Percentiles rank a stretch among this genome's conserved stretches.
phyloP scores from a whole-genome alignment of 78 protist genomes.

The Trichosphaerium sp. region DNA sequence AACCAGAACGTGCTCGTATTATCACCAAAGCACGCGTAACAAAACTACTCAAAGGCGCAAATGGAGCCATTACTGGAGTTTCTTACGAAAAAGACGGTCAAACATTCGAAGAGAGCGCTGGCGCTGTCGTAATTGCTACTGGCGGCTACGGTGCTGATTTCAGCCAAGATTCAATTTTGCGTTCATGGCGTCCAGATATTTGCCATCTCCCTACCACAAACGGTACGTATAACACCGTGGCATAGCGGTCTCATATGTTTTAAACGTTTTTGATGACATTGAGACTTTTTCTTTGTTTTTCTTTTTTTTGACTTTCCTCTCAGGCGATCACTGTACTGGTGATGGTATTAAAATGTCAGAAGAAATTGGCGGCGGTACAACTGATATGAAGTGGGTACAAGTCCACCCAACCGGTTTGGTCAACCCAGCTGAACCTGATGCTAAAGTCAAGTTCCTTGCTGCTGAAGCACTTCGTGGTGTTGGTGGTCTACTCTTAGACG shows the following conservation, averaged over 20 bases:
- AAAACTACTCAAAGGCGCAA: not conserved
- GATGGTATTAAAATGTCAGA: constrained; percentile 10
- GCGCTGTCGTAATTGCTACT: constrained; percentile 59
- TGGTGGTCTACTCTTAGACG: constrained; percentile 63
- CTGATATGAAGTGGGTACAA: constrained; percentile 30
- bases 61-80: constrained; percentile 2
- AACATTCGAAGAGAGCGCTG: not conserved
- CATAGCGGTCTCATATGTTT: too few relatives aligned
- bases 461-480: constrained; percentile 79
- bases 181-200: constrained; percentile 19
- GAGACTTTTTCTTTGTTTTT: too few relatives aligned
- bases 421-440: constrained; percentile 38
- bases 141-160: constrained; percentile 66
- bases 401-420: constrained; percentile 80
- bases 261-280: too few relatives aligned
- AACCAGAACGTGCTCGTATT: not conserved
- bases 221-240: too few relatives aligned
- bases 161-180: constrained; percentile 19
- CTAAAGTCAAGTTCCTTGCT: constrained; percentile 38
- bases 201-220: constrained; percentile 67
- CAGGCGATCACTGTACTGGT: constrained; percentile 2
- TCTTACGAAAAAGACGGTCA: not conserved
- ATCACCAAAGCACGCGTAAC: constrained; percentile 2
- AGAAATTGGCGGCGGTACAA: not conserved
- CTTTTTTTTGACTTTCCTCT: too few relatives aligned